A percentile compares a stretch with the other conserved stretches of the same genome.
Evolutionary conservation across 495 filamentous ascomycete genomes (phyloP).

Genomic region (Trypethelium eluteriae): DNA sequence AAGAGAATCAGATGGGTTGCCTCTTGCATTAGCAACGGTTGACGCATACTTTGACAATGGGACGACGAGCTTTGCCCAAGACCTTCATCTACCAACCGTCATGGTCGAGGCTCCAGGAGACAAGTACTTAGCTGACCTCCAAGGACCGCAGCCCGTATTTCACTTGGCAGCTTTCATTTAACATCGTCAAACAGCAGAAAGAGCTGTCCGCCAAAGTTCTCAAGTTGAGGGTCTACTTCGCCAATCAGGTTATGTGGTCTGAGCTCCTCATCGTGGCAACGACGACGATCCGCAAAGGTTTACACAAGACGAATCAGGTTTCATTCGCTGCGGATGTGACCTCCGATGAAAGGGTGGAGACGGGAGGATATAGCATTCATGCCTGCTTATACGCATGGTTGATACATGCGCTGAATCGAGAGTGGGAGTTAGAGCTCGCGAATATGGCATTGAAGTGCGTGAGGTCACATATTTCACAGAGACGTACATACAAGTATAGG

Average conservation of each 20-base stretch:
- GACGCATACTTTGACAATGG: constrained; percentile 38
- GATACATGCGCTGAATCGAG: neutral
- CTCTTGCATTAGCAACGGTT: constrained; percentile 40
- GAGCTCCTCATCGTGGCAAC: constrained; percentile 20
- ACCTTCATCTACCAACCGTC: constrained; percentile 40
- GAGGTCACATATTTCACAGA: too few species aligned
- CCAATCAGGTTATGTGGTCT: constrained; percentile 31
- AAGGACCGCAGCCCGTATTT: constrained; percentile 26
- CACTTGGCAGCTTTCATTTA: constrained; percentile 34
- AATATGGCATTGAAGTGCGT: neutral
- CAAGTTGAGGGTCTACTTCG: constrained; percentile 34
- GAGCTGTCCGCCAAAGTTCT: constrained; percentile 31
- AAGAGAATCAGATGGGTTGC: constrained; percentile 35
- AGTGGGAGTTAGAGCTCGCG: neutral
- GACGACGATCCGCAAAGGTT: neutral
- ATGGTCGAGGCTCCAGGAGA: constrained; percentile 34
- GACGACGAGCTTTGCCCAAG: constrained; percentile 21
- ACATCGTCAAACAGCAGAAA: constrained; percentile 28
- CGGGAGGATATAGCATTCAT: constrained; percentile 14
- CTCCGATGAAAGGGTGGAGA: neutral
- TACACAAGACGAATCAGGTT: constrained; percentile 15
- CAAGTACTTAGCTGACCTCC: neutral
- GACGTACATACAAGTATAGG: too few species aligned
- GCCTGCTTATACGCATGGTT: neutral
- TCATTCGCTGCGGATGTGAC: neutral